Conservation (phyloP, 148 eudicot species). For the Camellia lanceoleosa region DNA sequence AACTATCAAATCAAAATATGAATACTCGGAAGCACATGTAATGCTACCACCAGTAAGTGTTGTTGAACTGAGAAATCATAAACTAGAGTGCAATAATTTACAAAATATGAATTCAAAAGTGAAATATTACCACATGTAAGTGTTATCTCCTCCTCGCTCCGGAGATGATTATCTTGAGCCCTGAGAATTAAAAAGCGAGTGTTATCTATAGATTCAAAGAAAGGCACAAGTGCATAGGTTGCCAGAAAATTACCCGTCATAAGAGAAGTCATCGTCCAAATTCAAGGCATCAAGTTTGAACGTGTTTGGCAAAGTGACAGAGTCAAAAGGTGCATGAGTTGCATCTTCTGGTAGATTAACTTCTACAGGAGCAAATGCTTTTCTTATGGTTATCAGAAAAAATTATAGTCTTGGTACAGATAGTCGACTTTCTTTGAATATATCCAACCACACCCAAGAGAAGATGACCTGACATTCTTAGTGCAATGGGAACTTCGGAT, state of each 20-base stretch:
- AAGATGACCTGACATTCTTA: slow-evolving; percentile 89
- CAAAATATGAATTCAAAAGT: background rate
- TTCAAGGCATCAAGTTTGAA: slow-evolving; percentile 66
- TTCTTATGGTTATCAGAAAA: slow-evolving; percentile 45
- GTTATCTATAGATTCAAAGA: slow-evolving; percentile 3
- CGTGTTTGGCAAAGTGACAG: slow-evolving; percentile 81
- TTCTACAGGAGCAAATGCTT: slow-evolving; percentile 45
- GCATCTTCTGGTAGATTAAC: slow-evolving; percentile 83
- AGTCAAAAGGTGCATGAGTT: slow-evolving; percentile 64
- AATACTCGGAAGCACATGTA: no score
- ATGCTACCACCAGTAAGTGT: no score
- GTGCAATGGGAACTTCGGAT: slow-evolving; percentile 85
- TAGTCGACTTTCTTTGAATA: slow-evolving; percentile 90
- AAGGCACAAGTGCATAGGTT: background rate
- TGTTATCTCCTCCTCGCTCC: slow-evolving; percentile 65
- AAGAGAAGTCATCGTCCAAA: slow-evolving; percentile 34
- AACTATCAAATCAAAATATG: background rate
- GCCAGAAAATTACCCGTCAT: slow-evolving; percentile 35
- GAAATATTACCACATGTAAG: slow-evolving; percentile 33
- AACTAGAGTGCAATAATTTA: background rate
- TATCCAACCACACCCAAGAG: slow-evolving; percentile 86
- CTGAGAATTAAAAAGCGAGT: slow-evolving; percentile 29
- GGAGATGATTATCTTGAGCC: slow-evolving; percentile 54
- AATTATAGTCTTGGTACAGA: slow-evolving; percentile 71
- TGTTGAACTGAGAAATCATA: background rate